Percentiles rank a stretch among this genome's conserved stretches.
These are phyloP conservation scores for Panicum hallii DNA, from an alignment of 202 grass and related monocot species.

Conservation along the genomic window DNA sequence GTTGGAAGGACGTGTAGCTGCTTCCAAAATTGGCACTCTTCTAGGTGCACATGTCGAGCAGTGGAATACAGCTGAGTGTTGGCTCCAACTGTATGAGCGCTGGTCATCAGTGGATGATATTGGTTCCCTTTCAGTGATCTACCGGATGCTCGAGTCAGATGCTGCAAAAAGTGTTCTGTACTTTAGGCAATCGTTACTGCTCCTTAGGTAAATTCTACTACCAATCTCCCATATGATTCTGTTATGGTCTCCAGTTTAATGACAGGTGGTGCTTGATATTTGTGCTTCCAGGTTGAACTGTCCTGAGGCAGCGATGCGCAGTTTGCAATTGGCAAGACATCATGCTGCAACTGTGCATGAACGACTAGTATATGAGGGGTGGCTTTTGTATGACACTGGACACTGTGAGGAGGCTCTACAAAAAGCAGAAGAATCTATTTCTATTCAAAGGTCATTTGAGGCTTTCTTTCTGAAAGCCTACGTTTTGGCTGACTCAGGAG, in stretches of 20 bases:
- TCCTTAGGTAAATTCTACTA: conserved; percentile 74
- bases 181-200: conserved; percentile 96
- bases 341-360: conserved; percentile 77
- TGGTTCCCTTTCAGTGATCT: conserved; percentile 85
- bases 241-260: conserved; percentile 31
- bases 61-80: conserved; percentile 86
- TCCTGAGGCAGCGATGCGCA: conserved; percentile 85
- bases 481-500: conserved; percentile 92
- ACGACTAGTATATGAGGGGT: conserved; percentile 87
- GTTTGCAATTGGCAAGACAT: conserved; percentile 84
- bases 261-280: conserved; percentile 35
- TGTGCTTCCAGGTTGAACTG: conserved; percentile 76
- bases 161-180: conserved; percentile 84
- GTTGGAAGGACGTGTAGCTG: conserved; percentile 86
- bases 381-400: conserved; percentile 93
- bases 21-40: conserved; percentile 79
- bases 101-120: conserved; percentile 95
- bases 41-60: conserved; percentile 81
- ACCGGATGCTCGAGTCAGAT: conserved; percentile 83
- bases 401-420: conserved; percentile 83
- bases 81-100: conserved; percentile 92
- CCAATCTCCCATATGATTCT: conserved; percentile 38
- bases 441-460: conserved; percentile 93
- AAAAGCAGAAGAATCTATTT: conserved; percentile 91
- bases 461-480: conserved; percentile 99